Percentiles rank a stretch among this genome's conserved stretches.
phyloP scores from a whole-genome alignment of 441 rosid species.

The Jatropha multifida region DNA sequence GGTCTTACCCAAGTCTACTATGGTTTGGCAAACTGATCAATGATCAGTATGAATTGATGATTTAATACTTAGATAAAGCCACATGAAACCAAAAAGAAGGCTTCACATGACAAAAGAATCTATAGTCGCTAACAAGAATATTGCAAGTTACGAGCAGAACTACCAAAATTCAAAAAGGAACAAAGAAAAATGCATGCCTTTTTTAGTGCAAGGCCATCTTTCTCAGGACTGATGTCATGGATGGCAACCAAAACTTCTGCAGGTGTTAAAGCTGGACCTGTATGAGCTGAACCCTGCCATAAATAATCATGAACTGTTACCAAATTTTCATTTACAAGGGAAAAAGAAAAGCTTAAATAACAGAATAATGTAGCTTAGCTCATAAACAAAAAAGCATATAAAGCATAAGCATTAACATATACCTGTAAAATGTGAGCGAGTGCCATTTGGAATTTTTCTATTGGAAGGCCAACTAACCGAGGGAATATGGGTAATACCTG shows the following conservation, averaged over 20 bases:
- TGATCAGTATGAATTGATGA: not conserved
- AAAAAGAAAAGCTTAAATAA: constrained; percentile 7
- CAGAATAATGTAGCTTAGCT: not conserved
- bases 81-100: not conserved
- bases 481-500: constrained; percentile 99
- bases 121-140: not conserved
- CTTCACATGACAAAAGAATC: not conserved
- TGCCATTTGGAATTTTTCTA: constrained; percentile 96
- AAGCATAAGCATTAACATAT: constrained; percentile 24
- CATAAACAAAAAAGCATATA: constrained; percentile 1
- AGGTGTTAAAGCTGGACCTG: constrained; percentile 99
- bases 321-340: not conserved
- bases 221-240: constrained; percentile 88
- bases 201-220: constrained; percentile 80
- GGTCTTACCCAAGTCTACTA: not conserved
- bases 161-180: constrained; percentile 22
- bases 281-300: constrained; percentile 98
- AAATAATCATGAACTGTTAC: constrained; percentile 15
- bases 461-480: constrained; percentile 84
- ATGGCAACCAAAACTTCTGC: constrained; percentile 98
- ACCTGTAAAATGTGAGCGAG: constrained; percentile 99
- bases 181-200: constrained; percentile 52
- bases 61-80: not conserved
- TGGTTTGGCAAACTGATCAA: not conserved
- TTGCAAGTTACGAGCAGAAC: constrained; percentile 13